A percentile compares a stretch with the other conserved stretches of the same genome.
Conservation (phyloP, 495 filamentous ascomycete genomes). For the Lophiotrema nucula region DNA sequence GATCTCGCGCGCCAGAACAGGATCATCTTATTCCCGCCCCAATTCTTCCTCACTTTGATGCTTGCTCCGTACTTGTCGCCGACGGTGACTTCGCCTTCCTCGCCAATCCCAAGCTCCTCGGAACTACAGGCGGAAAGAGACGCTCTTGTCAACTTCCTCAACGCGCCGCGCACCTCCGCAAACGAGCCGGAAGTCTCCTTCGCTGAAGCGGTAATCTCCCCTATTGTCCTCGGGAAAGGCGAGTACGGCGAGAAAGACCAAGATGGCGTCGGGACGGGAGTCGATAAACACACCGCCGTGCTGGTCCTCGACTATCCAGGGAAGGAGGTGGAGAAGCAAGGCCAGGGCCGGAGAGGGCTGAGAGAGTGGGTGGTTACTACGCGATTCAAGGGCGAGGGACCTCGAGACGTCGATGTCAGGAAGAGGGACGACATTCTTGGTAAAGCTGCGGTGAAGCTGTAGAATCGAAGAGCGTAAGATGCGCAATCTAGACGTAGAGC, state of each 20-base stretch:
- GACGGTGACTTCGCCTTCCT: constrained; percentile 23
- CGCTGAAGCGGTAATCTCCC: constrained; percentile 76
- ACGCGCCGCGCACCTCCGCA: constrained; percentile 16
- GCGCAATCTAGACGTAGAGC: not conserved
- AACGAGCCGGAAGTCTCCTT: constrained; percentile 59
- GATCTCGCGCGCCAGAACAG: constrained; percentile 57
- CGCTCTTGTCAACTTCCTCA: constrained; percentile 58
- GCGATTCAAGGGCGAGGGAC: constrained; percentile 51
- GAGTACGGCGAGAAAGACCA: constrained; percentile 41
- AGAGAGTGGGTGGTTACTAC: constrained; percentile 71
- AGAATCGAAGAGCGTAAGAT: no score
- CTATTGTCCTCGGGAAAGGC: constrained; percentile 58
- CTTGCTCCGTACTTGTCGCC: constrained; percentile 59
- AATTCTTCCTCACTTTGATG: constrained; percentile 73
- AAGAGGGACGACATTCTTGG: constrained; percentile 39
- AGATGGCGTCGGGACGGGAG: constrained; percentile 39
- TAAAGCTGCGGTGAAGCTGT: constrained; percentile 1
- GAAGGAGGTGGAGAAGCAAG: constrained; percentile 57
- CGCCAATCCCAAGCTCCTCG: constrained; percentile 39
- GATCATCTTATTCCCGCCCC: constrained; percentile 86
- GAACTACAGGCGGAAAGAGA: constrained; percentile 56
- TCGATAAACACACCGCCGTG: constrained; percentile 58
- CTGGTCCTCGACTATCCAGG: constrained; percentile 71
- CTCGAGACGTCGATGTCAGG: constrained; percentile 41
- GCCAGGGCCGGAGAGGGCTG: constrained; percentile 63